A percentile compares a stretch with the other conserved stretches of the same genome.
phyloP scores from a whole-genome alignment of 495 filamentous ascomycete species.

The Penicilliopsis zonata region DNA sequence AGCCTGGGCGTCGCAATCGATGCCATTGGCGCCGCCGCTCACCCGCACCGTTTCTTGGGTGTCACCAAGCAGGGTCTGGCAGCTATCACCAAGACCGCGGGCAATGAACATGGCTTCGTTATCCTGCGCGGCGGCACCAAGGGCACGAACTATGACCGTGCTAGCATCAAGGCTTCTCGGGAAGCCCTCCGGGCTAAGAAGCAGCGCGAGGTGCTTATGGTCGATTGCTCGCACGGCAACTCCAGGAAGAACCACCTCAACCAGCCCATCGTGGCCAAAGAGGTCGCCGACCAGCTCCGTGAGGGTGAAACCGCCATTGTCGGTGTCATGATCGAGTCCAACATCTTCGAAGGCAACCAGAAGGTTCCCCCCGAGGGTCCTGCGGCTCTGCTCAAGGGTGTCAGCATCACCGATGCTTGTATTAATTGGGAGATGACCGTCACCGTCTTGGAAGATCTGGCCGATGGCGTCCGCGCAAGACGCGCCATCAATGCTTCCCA shows the following conservation, averaged over 20 bases:
- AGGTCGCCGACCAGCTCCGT: slow-evolving; percentile 71
- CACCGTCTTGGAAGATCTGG: slow-evolving; percentile 72
- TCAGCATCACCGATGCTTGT: slow-evolving; percentile 96
- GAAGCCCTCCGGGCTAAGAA: slow-evolving; percentile 75
- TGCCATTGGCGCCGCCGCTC: slow-evolving; percentile 82
- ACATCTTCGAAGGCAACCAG: slow-evolving; percentile 92
- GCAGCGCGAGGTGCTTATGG: slow-evolving; percentile 84
- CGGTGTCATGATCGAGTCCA: slow-evolving; percentile 97
- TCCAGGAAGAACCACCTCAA: slow-evolving; percentile 60
- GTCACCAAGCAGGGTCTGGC: slow-evolving; percentile 98
- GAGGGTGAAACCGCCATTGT: slow-evolving; percentile 81
- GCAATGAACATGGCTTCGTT: slow-evolving; percentile 95
- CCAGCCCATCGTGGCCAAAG: slow-evolving; percentile 83
- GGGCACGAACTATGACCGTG: slow-evolving; percentile 91
- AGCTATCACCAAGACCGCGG: slow-evolving; percentile 82
- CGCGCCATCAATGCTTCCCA: slow-evolving; percentile 30
- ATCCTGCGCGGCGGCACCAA: slow-evolving; percentile 84
- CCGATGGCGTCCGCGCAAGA: slow-evolving; percentile 69
- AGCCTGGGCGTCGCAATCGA: slow-evolving; percentile 89
- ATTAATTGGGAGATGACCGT: slow-evolving; percentile 90
- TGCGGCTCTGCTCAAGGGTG: slow-evolving; percentile 70
- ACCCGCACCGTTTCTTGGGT: slow-evolving; percentile 95
- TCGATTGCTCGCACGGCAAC: slow-evolving; percentile 90
- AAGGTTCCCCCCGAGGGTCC: slow-evolving; percentile 83
- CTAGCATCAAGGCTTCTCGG: slow-evolving; percentile 65